phyloP scores from a whole-genome alignment of 2,329 filamentous ascomycete genomes.

The Fusarium papillatum region DNA sequence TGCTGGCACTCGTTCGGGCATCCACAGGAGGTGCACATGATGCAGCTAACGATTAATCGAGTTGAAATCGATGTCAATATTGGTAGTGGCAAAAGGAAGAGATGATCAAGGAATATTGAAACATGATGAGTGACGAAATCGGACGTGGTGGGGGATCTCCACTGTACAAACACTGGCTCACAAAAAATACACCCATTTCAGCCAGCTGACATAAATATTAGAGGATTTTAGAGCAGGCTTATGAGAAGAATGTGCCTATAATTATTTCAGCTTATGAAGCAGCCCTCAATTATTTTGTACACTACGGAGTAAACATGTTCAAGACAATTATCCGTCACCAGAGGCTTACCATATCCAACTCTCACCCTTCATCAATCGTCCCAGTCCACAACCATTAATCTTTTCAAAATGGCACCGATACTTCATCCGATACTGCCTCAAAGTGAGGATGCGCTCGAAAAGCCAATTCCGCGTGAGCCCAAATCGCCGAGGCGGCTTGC shows the following conservation, averaged over 20 bases:
- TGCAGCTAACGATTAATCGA: neutral
- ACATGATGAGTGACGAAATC: conserved; percentile 1
- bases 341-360: neutral
- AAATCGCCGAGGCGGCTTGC: conserved; percentile 56
- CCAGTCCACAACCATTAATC: neutral
- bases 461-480: conserved; percentile 59
- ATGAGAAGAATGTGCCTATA: neutral
- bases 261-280: neutral
- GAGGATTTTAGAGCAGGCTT: neutral
- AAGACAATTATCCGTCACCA: neutral
- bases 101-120: neutral
- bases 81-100: neutral
- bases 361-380: neutral
- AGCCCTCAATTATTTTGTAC: neutral
- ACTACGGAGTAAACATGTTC: neutral
- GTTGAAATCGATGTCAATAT: neutral
- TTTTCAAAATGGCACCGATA: conserved; percentile 30
- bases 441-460: conserved; percentile 38
- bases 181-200: neutral
- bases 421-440: conserved; percentile 18
- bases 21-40: neutral
- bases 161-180: neutral
- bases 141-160: neutral
- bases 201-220: neutral
- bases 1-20: neutral